A percentile compares a stretch with the other conserved stretches of the same genome.
Evolutionary conservation across 2,329 filamentous ascomycete genomes (phyloP).

Genomic region (Beauveria bassiana): DNA sequence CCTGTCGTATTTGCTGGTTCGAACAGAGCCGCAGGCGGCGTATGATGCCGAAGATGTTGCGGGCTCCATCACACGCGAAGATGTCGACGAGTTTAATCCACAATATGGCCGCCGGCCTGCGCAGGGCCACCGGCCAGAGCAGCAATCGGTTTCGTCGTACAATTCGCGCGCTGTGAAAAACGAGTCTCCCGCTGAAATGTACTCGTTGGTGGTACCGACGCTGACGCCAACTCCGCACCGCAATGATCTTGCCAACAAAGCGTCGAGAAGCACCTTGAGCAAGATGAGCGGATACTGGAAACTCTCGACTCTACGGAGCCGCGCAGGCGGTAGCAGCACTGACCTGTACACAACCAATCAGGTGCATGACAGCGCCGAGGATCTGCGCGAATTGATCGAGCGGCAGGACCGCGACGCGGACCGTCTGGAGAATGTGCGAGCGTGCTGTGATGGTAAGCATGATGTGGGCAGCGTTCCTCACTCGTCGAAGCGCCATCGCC

Average conservation of each 20-base stretch:
- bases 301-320: conserved; percentile 46
- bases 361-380: conserved; percentile 72
- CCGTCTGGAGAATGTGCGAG: conserved; percentile 86
- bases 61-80: conserved; percentile 50
- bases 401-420: conserved; percentile 69
- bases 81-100: conserved; percentile 78
- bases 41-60: conserved; percentile 53
- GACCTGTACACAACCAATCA: conserved; percentile 54
- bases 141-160: conserved; percentile 69
- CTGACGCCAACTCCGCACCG: conserved; percentile 43
- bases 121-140: conserved; percentile 40
- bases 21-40: conserved; percentile 59
- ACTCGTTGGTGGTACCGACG: conserved; percentile 47
- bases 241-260: conserved; percentile 23
- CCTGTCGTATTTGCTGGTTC: conserved; percentile 81
- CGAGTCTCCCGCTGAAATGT: conserved; percentile 48
- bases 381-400: conserved; percentile 72
- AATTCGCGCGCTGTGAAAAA: conserved; percentile 65
- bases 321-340: conserved; percentile 34
- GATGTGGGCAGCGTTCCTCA: conserved; percentile 11
- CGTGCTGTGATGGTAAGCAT: conserved; percentile 87
- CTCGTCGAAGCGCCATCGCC: conserved; percentile 12
- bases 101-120: conserved; percentile 32
- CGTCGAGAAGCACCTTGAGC: conserved; percentile 42
- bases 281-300: conserved; percentile 55